Base-by-base conservation (phyloP, 208 protist genomes). In the Trypanosoma platydactyli region DNA sequence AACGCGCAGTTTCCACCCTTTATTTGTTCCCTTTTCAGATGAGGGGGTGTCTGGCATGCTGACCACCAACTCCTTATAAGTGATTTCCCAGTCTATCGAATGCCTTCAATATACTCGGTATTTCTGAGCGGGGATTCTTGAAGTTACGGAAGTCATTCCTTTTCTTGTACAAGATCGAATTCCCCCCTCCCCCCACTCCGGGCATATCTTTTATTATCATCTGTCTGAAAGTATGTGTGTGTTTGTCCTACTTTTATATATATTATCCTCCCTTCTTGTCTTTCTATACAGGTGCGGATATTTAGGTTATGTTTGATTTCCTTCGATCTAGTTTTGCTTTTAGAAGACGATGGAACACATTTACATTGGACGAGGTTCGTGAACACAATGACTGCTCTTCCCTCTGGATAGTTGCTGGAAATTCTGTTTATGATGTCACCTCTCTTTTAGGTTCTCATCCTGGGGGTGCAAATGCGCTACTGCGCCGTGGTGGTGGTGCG, bases 361-460 rank as follows among this genome's bases (percentile, higher is more conserved):
- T 87, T 18, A 75, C 73, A 45, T 73, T 83, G 49, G 84, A 93
- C 53, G 84, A 94, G 50, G 73, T 91, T 3, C 77, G 77, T 0
- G 25, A 71, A 24, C 84, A 94, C 77, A 91, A 83, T 63, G 74
- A 80, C 18, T 75, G 82, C 45, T 57, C 49, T n/a, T 88, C 83
- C 6, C 60, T 89, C 48, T 94, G 85, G 85, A 89, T 92, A 54
- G 73, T 94, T 30, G 78, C 77, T 1, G 85, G 82, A n/a, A 81
- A 84, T 64, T 85, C 79, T 12, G 81, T 94, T 41, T 94, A 91
- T 79, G 85, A 94, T 64, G 79, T 92, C 25, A 92, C 88, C 9
- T 61, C 64, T 7, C 71, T 92, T 27, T 62, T 92, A 7, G 63
- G 71, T 5, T 74, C 68, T 1, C 88, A 94, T 54, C 88, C 88